phyloP scores from a whole-genome alignment of 345 rosid genomes.

The Trapa incisa region DNA sequence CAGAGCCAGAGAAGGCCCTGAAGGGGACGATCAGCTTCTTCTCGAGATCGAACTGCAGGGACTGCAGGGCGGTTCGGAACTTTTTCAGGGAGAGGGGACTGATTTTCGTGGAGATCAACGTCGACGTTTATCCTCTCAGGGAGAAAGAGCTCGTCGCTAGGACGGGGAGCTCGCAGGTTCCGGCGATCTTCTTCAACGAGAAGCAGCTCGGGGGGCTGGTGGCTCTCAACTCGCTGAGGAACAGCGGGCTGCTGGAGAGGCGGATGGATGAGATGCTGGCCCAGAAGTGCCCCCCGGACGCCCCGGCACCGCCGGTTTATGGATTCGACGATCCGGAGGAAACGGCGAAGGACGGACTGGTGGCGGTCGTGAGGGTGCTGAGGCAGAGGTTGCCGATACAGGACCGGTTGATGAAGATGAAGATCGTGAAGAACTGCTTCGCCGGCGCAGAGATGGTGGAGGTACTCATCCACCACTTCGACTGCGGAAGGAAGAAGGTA shows the following conservation, averaged over 20 bases:
- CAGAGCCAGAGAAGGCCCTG: constrained; percentile 20
- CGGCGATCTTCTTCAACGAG: constrained; percentile 81
- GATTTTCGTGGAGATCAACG: constrained; percentile 62
- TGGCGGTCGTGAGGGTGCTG: constrained; percentile 35
- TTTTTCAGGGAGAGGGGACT: constrained; percentile 47
- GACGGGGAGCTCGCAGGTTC: constrained; percentile 56
- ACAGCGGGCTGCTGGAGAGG: constrained; percentile 48
- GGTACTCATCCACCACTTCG: constrained; percentile 44
- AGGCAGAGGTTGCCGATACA: constrained; percentile 64
- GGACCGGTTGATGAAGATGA: constrained; percentile 82
- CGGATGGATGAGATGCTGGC: constrained; percentile 43
- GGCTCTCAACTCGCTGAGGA: constrained; percentile 66
- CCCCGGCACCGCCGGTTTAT: constrained; percentile 45
- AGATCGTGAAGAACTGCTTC: constrained; percentile 76
- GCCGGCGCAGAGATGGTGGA: constrained; percentile 69
- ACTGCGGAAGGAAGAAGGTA: constrained; percentile 73
- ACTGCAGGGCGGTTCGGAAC: constrained; percentile 62
- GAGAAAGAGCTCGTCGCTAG: constrained; percentile 50
- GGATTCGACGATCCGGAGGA: constrained; percentile 56
- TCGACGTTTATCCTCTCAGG: constrained; percentile 57
- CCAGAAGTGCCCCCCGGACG: constrained; percentile 37
- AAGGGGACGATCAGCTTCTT: constrained; percentile 57
- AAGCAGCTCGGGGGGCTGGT: constrained; percentile 67
- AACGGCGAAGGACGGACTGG: constrained; percentile 37
- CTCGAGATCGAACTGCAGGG: constrained; percentile 73